Base-by-base conservation (phyloP, 1,139 yeast species). In the Pichia sp. region DNA sequence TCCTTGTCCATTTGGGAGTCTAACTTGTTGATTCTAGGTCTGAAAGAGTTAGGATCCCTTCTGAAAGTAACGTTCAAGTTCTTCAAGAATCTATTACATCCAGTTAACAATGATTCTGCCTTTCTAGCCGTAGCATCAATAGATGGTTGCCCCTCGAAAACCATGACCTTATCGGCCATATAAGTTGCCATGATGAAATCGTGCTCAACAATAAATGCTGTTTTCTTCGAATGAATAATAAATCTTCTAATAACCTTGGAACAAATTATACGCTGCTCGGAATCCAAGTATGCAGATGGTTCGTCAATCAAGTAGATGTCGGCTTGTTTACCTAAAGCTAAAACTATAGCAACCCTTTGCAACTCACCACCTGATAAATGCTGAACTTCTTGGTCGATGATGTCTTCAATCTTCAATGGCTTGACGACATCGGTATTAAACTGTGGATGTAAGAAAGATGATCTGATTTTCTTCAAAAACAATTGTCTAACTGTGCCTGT, bases 161-260 rank as follows among this genome's bases (percentile, higher is more conserved):
- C 98, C 80, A 93, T 93, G 64, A 93, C 99, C 71, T 96, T 84
- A 74, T 93, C 99, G 60, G 99, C 99, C 78, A 93, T 81, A 73
- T 93, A 93, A 31, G 99, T 93, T 61, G 99, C 98, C 99, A 93
- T 93, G 76, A 93, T 93, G 81, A 93, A 93, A 84, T 93, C 99
- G 85, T 93, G 99, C 85, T 93, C 99, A 59, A 93, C 99, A 67
- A 93, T 79, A 71, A 93, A 93, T 9, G 99, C 99, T 49, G 99
- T 91, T 80, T 92, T 93, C 79, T 93, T 92, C 64, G 97, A 84
- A 72, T 93, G 99, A 71, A 93, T 78, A 68, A 95, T 89, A 71
- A 90, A 93, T 74, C 97, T 87, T 81, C 97, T 88, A 69, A 93
- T 95, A 63, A 93, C 99, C 79, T 93, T 93, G 57, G 99, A 88